Evolutionary conservation across 2,329 filamentous ascomycete genomes (phyloP).

Genomic region (Aspergillus eucalypticola): DNA sequence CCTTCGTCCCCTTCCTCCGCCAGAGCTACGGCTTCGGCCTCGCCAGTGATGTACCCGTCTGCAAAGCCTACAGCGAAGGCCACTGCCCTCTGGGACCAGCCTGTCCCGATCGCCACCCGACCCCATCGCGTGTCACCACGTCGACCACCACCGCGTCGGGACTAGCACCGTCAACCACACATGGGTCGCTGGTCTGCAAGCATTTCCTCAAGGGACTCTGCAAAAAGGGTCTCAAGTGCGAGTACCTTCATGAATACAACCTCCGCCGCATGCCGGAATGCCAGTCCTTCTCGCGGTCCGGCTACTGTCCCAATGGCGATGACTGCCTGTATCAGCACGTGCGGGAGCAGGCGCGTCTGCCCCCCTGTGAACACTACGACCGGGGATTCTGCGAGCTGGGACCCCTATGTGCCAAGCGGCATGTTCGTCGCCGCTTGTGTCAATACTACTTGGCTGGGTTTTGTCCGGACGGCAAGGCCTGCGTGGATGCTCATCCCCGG

Average conservation of each 20-base stretch:
- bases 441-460: conserved; percentile 89
- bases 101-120: conserved; percentile 80
- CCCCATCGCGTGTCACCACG: conserved; percentile 47
- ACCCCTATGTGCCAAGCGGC: conserved; percentile 81
- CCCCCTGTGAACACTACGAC: conserved; percentile 87
- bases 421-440: conserved; percentile 79
- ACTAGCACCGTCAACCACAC: conserved; percentile 42
- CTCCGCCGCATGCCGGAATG: conserved; percentile 97
- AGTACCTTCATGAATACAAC: conserved; percentile 99
- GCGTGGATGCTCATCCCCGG: conserved; percentile 77
- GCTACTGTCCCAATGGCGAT: conserved; percentile 94
- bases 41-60: conserved; percentile 74
- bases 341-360: conserved; percentile 75
- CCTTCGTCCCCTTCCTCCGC: conserved; percentile 82
- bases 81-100: conserved; percentile 82
- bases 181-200: conserved; percentile 81
- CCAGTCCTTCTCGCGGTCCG: conserved; percentile 90
- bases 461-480: conserved; percentile 78
- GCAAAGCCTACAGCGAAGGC: conserved; percentile 80
- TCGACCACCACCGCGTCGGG: conserved; percentile 46
- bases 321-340: conserved; percentile 94
- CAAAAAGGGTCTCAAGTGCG: conserved; percentile 95
- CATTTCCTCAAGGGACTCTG: conserved; percentile 96
- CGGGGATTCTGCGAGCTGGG: conserved; percentile 92
- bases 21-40: conserved; percentile 82